Conservation (phyloP, 2,329 filamentous ascomycete genomes). For the Paecilomyces sp. region DNA sequence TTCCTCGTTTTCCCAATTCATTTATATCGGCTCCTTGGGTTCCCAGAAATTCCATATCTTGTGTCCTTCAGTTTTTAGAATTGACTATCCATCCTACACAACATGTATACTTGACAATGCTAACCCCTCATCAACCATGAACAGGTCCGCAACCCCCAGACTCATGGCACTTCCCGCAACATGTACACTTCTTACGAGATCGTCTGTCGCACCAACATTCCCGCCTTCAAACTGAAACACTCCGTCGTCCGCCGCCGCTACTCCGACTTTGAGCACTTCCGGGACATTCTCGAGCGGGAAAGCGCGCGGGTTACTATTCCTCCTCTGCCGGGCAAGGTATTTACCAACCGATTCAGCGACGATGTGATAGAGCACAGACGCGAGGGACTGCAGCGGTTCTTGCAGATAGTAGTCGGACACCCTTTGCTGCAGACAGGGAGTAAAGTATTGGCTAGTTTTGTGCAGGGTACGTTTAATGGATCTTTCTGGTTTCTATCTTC, state of each 20-base stretch:
- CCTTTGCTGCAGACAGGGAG: conserved; percentile 94
- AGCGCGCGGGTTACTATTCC: conserved; percentile 91
- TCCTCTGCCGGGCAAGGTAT: conserved; percentile 91
- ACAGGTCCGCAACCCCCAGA: conserved; percentile 86
- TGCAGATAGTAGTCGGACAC: conserved; percentile 96
- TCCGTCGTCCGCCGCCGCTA: conserved; percentile 87
- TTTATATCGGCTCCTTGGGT: conserved; percentile 1
- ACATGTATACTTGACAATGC: too few relatives aligned
- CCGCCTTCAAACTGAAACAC: conserved; percentile 91
- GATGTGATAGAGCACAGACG: conserved; percentile 94
- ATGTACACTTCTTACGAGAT: conserved; percentile 99
- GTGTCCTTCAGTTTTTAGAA: too few relatives aligned
- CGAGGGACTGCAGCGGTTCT: conserved; percentile 85
- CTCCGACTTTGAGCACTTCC: conserved; percentile 97
- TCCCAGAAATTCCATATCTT: not conserved
- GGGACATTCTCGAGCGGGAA: conserved; percentile 95
- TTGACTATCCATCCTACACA: too few relatives aligned
- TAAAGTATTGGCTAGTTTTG: conserved; percentile 91
- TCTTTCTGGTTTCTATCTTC: not conserved
- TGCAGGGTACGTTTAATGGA: conserved; percentile 66
- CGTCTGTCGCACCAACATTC: conserved; percentile 95
- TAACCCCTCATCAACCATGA: conserved; percentile 9
- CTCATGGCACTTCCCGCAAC: conserved; percentile 84
- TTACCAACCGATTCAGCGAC: conserved; percentile 95
- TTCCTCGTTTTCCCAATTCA: not conserved